Base-by-base conservation (phyloP, 1,284 basidiomycete genomes). In the Malassezia yamatoensis region DNA sequence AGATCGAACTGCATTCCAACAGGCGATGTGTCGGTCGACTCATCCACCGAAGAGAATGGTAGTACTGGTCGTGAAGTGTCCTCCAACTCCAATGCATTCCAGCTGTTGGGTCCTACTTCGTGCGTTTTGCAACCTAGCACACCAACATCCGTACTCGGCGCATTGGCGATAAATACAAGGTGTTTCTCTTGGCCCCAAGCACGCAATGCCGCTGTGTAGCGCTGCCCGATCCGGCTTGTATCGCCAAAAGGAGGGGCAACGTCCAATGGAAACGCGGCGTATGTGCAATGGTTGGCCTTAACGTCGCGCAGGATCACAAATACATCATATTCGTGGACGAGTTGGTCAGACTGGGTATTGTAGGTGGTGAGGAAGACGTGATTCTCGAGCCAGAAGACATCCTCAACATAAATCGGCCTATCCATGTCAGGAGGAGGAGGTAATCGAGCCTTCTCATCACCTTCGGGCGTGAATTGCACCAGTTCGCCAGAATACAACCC, bases 81-180 rank as follows among this genome's bases (percentile, higher is more conserved):
- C 58, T 88, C 87, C 57, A 87, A 80, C 3, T 82, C 81, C 47
- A 87, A 75, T 49, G 83, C 83, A 56, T 80, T 80, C 87, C 87
- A 90, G 37, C 78, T 75, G 10, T 77, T 76, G 2, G 77, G 74
- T 16, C 79, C 64, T 51, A 49, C 18, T 40, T 58, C 54, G 7
- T 45, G 50, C 3, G 59, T 44, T 16, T 60, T 59, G 55, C 79
- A 81, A 3, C 80, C 84, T 21, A 88, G 70, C 18, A 85, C 76
- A 49, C 86, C 87, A 1, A 90, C 78, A 65, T 90, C 87, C 0
- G 84, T 82, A 2, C 87, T 86, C 0, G 82, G 82, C 43, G 81
- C 79, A 70, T 87, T 87, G 1, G 84, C 85, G 24, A 86, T 79
- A 51, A 90, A 79, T 10, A 86, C 66, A 12, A 89, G 72, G 49